Conservation (phyloP, 805 yeast genomes). For the Ogataea sp. region DNA sequence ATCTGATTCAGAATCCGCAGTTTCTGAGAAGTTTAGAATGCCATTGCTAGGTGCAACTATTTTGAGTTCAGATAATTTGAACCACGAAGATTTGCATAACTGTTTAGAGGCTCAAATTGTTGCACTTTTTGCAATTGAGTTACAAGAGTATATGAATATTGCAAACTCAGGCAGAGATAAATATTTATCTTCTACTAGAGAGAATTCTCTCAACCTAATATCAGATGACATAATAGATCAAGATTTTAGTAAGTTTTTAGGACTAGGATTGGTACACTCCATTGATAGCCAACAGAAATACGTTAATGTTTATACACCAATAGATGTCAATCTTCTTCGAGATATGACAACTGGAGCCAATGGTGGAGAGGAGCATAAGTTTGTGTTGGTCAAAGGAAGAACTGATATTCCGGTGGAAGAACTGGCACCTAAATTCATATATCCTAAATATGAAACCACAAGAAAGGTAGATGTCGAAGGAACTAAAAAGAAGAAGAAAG, state of each 20-base stretch:
- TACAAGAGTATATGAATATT: not conserved
- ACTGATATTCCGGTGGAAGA: slow-evolving; percentile 55
- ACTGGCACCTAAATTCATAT: slow-evolving; percentile 18
- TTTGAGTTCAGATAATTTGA: slow-evolving; percentile 25
- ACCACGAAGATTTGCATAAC: slow-evolving; percentile 24
- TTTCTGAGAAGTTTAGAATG: not conserved
- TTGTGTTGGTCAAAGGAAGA: slow-evolving; percentile 49
- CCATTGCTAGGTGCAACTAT: slow-evolving; percentile 26
- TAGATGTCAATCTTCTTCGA: slow-evolving; percentile 5
- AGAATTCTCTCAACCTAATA: slow-evolving; percentile 19
- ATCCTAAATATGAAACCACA: not conserved
- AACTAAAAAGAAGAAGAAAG: slow-evolving; percentile 3
- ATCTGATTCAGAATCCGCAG: not conserved
- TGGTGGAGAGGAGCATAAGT: slow-evolving; percentile 16
- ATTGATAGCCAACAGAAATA: slow-evolving; percentile 30
- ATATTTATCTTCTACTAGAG: slow-evolving; percentile 18
- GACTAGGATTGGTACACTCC: slow-evolving; percentile 63
- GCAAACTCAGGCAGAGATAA: slow-evolving; percentile 10
- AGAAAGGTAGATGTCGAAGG: not conserved
- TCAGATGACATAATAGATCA: slow-evolving; percentile 8
- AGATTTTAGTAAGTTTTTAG: slow-evolving; percentile 28
- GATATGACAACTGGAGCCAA: slow-evolving; percentile 5
- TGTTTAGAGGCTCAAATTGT: slow-evolving; percentile 34
- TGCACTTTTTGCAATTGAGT: slow-evolving; percentile 21
- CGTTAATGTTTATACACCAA: slow-evolving; percentile 54